Conservation (phyloP, 2,329 filamentous ascomycete species). For the Graphilbum fragrans region DNA sequence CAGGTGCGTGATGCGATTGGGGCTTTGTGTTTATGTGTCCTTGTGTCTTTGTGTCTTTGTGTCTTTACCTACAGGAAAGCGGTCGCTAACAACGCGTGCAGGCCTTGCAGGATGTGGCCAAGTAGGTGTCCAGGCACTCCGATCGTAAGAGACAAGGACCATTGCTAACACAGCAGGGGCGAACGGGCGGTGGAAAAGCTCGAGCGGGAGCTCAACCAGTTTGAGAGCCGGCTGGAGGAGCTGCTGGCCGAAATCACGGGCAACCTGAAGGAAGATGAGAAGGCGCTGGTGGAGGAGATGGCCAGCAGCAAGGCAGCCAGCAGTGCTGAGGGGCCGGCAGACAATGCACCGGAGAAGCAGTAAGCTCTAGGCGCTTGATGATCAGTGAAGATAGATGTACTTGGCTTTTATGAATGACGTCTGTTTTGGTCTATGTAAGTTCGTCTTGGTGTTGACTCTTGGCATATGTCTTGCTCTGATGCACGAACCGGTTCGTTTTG, state of each 20-base stretch:
- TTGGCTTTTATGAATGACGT: no score
- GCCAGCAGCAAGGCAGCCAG: not conserved
- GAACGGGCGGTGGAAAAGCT: constrained; percentile 41
- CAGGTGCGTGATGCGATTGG: not conserved
- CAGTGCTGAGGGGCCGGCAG: not conserved
- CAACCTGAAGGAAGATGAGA: not conserved
- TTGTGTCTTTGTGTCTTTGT: not conserved
- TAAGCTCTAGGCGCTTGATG: no score
- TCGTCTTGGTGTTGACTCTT: no score
- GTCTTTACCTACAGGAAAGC: not conserved
- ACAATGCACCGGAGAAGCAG: not conserved
- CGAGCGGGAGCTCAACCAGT: constrained; percentile 36
- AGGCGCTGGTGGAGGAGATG: not conserved
- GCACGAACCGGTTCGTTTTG: no score
- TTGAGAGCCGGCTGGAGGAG: constrained; percentile 43
- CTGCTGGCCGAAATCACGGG: constrained; percentile 29
- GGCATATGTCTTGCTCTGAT: no score
- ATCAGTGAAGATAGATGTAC: no score
- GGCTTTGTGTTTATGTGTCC: no score
- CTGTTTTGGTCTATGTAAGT: no score
- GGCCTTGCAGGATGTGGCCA: not conserved
- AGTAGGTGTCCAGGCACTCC: no score
- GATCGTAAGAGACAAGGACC: not conserved
- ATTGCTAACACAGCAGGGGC: constrained; percentile 25
- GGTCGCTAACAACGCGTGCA: not conserved